phyloP scores from a whole-genome alignment of 2,329 filamentous ascomycete species.

The Penicillium sp. region DNA sequence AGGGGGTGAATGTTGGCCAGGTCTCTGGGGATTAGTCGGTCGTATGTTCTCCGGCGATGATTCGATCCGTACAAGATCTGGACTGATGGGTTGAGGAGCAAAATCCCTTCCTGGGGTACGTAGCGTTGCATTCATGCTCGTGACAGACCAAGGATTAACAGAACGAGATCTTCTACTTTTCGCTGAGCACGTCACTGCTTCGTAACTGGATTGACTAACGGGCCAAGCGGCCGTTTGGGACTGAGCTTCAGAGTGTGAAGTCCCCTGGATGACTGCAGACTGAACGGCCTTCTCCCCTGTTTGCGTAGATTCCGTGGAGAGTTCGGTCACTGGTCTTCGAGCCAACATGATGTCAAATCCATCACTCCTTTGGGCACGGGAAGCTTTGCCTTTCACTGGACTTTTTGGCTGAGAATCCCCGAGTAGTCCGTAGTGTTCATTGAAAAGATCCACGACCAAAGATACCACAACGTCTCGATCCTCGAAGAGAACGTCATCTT shows the following conservation, averaged over 20 bases:
- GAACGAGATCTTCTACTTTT: background rate
- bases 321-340: background rate
- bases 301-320: background rate
- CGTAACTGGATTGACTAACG: background rate
- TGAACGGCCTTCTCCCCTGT: background rate
- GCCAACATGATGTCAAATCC: slow-evolving; percentile 18
- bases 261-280: background rate
- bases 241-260: background rate
- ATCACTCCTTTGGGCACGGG: background rate
- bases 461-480: slow-evolving; percentile 46
- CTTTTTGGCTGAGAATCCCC: slow-evolving; percentile 1
- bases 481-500: slow-evolving; percentile 62
- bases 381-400: background rate
- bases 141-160: slow-evolving; percentile 1
- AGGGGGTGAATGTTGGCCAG: background rate
- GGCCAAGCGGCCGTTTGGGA: background rate
- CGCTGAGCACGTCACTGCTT: background rate
- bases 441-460: slow-evolving; percentile 48
- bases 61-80: background rate
- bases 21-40: background rate
- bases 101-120: slow-evolving; percentile 6
- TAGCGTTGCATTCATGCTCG: slow-evolving; percentile 14
- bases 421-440: slow-evolving; percentile 35
- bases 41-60: background rate
- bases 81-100: background rate